These are phyloP conservation scores for Acer campestre DNA, from an alignment of 345 rosid genomes.

Conservation along the genomic window DNA sequence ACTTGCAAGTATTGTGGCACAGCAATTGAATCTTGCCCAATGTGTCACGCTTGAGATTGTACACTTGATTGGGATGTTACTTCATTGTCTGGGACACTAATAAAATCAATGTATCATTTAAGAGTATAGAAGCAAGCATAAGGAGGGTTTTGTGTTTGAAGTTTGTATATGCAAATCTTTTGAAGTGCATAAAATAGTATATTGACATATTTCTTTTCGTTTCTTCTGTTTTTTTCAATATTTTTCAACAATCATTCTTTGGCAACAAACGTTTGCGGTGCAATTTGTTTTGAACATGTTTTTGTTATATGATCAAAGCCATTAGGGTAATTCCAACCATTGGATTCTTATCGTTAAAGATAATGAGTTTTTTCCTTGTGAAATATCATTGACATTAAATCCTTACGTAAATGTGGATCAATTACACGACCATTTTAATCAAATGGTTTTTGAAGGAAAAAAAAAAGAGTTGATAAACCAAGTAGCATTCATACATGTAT, in stretches of 20 bases:
- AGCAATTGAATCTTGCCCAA: slow-evolving; percentile 59
- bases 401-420: no score
- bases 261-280: neutral
- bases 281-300: neutral
- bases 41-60: slow-evolving; percentile 79
- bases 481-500: no score
- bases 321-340: no score
- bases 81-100: neutral
- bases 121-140: neutral
- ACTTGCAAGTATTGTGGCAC: slow-evolving; percentile 88
- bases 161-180: neutral
- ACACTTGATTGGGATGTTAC: slow-evolving; percentile 33
- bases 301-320: no score
- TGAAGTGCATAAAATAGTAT: neutral
- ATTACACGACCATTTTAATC: no score
- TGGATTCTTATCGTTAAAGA: no score
- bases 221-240: neutral
- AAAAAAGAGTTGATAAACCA: no score
- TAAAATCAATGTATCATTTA: neutral
- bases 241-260: neutral
- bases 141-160: neutral
- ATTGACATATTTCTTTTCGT: neutral
- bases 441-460: no score
- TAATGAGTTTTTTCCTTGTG: no score
- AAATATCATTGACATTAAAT: no score